Evolutionary conservation across 2,329 filamentous ascomycete genomes (phyloP).

Genomic region (Colletotrichum navitas): DNA sequence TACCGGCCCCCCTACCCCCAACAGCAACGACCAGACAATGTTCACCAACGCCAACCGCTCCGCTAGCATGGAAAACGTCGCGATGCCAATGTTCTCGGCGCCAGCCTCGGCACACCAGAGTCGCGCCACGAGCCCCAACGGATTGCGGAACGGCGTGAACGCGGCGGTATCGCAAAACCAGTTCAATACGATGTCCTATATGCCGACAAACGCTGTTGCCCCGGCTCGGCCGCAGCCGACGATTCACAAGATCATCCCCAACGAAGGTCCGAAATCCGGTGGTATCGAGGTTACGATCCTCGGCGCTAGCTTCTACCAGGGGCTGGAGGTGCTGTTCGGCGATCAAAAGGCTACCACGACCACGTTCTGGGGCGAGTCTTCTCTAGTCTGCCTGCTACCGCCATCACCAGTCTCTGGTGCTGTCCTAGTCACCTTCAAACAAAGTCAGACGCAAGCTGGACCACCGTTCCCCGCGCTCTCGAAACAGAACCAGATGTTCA

Average conservation of each 20-base stretch:
- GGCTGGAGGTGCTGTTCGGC: conserved; percentile 87
- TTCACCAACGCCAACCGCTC: conserved; percentile 70
- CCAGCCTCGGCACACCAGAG: conserved; percentile 80
- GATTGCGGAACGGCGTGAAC: conserved; percentile 61
- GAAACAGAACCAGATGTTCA: conserved; percentile 69
- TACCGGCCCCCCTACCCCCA: conserved; percentile 75
- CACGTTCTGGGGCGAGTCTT: conserved; percentile 83
- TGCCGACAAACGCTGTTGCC: conserved; percentile 61
- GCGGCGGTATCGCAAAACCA: conserved; percentile 58
- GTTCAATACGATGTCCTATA: conserved; percentile 63
- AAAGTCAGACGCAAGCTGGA: conserved; percentile 58
- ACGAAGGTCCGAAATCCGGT: conserved; percentile 83
- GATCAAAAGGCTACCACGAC: conserved; percentile 74
- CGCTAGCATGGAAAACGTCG: conserved; percentile 74
- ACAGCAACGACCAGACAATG: conserved; percentile 70
- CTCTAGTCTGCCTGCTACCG: conserved; percentile 83
- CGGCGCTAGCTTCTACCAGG: conserved; percentile 82
- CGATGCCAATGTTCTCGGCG: conserved; percentile 76
- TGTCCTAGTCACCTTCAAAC: conserved; percentile 78
- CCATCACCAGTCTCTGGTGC: conserved; percentile 75
- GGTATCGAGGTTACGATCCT: conserved; percentile 90
- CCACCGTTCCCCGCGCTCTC: conserved; percentile 49
- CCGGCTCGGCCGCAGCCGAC: conserved; percentile 64
- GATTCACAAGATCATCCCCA: conserved; percentile 87
- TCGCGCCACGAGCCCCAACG: conserved; percentile 80